Percentiles rank a stretch among this genome's conserved stretches.
These are phyloP conservation scores for Fusarium mexicanum DNA, from an alignment of 2,329 filamentous ascomycete genomes.

Conservation along the genomic window DNA sequence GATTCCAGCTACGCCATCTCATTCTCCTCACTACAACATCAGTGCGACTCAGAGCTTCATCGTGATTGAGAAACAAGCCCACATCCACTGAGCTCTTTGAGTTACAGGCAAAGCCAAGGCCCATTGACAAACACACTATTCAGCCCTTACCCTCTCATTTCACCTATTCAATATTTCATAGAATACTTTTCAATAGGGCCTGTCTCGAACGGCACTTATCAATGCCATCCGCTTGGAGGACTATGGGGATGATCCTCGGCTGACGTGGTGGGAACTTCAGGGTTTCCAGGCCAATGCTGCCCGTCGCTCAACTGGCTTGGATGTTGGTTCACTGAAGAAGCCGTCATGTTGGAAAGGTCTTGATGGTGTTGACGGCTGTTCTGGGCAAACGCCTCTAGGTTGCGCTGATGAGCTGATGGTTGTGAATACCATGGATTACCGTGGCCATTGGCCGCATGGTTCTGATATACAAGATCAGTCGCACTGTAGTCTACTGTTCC, in stretches of 20 bases:
- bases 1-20: neutral
- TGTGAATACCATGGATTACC: constrained; percentile 20
- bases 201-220: constrained; percentile 2
- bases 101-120: neutral
- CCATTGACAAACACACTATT: neutral
- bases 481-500: neutral
- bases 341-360: neutral
- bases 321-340: neutral
- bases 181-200: neutral
- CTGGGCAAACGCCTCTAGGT: constrained; percentile 24
- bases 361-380: constrained; percentile 8
- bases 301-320: neutral
- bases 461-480: constrained; percentile 3
- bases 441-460: neutral
- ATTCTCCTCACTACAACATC: neutral
- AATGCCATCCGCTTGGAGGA: constrained; percentile 11
- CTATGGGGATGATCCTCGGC: constrained; percentile 19
- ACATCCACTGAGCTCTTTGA: neutral
- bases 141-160: neutral
- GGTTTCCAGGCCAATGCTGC: constrained; percentile 4
- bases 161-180: neutral
- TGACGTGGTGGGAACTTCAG: constrained; percentile 13
- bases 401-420: constrained; percentile 18
- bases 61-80: neutral
- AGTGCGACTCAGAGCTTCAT: neutral